Conservation (phyloP, 2,329 filamentous ascomycete species). For the Penicillium brasilianum region DNA sequence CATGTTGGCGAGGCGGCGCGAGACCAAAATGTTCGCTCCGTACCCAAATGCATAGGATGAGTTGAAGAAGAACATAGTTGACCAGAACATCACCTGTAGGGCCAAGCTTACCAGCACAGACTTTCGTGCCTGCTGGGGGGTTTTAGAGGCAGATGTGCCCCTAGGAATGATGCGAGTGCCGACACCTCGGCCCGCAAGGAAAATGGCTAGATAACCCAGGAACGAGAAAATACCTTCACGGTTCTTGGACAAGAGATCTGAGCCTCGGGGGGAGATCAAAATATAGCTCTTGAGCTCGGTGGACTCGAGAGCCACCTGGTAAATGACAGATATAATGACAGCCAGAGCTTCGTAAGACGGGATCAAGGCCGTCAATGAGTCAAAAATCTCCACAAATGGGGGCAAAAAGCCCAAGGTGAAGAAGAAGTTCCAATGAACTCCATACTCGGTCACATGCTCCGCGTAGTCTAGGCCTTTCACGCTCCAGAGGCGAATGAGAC, state of each 20-base stretch:
- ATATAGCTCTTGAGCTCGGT: conserved; percentile 83
- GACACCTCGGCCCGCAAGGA: conserved; percentile 82
- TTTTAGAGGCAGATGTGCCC: conserved; percentile 54
- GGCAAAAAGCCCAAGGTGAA: conserved; percentile 90
- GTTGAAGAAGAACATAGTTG: conserved; percentile 68
- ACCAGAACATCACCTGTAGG: conserved; percentile 71
- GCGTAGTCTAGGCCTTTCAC: conserved; percentile 96
- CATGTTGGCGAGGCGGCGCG: conserved; percentile 86
- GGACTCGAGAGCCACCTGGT: conserved; percentile 76
- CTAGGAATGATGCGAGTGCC: conserved; percentile 79
- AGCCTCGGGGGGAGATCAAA: conserved; percentile 75
- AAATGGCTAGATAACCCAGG: conserved; percentile 90
- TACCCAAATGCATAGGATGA: conserved; percentile 73
- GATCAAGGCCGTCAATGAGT: conserved; percentile 70
- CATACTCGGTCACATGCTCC: conserved; percentile 96
- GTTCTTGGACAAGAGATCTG: conserved; percentile 82
- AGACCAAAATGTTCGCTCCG: conserved; percentile 69
- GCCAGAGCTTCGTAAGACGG: conserved; percentile 79
- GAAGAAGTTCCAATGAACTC: conserved; percentile 99
- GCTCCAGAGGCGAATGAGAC: conserved; percentile 78
- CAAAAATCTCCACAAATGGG: conserved; percentile 84
- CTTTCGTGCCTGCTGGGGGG: conserved; percentile 52
- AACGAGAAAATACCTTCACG: conserved; percentile 96
- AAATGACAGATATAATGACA: conserved; percentile 68
- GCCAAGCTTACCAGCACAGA: conserved; percentile 68